phyloP scores from a whole-genome alignment of 164 flowering plant genomes.

The Aristolochia fimbriata region DNA sequence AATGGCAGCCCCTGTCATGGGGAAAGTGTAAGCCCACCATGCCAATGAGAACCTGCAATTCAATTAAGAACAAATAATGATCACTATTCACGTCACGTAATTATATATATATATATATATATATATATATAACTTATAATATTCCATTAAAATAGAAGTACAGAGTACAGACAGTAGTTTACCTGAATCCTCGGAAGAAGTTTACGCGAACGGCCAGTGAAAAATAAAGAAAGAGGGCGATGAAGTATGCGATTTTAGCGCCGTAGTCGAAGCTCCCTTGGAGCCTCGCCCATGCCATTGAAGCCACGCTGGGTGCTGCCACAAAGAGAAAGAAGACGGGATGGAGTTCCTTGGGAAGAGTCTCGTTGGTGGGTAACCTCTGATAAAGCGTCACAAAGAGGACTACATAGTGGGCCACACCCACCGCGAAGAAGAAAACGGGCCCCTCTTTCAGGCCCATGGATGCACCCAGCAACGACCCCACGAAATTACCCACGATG shows the following conservation, averaged over 20 bases:
- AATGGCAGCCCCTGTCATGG: constrained; percentile 68
- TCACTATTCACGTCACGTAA: no score
- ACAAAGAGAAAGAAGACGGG: constrained; percentile 82
- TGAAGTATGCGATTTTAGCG: constrained; percentile 58
- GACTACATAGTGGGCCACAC: constrained; percentile 78
- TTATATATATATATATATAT: no score
- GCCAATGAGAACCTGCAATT: constrained; percentile 48
- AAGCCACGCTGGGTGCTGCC: constrained; percentile 77
- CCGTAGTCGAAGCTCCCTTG: constrained; percentile 55
- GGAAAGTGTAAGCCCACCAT: constrained; percentile 83
- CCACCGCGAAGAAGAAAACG: constrained; percentile 75
- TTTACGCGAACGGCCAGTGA: constrained; percentile 78
- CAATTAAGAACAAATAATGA: background rate
- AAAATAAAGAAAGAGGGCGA: constrained; percentile 65
- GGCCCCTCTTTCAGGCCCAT: constrained; percentile 90
- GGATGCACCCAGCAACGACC: constrained; percentile 65
- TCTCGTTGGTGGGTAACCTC: constrained; percentile 63
- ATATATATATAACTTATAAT: no score
- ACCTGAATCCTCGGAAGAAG: constrained; percentile 79
- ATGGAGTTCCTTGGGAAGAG: constrained; percentile 71
- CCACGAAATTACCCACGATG: constrained; percentile 85
- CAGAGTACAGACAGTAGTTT: no score
- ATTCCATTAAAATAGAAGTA: no score
- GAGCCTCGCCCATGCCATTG: constrained; percentile 69
- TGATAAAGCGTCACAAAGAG: constrained; percentile 89